Evolutionary conservation across 768 basidiomycete species (phyloP), one percentile per base, ranked within the genome.

Genomic region (Leucocoprinus leucothites): DNA sequence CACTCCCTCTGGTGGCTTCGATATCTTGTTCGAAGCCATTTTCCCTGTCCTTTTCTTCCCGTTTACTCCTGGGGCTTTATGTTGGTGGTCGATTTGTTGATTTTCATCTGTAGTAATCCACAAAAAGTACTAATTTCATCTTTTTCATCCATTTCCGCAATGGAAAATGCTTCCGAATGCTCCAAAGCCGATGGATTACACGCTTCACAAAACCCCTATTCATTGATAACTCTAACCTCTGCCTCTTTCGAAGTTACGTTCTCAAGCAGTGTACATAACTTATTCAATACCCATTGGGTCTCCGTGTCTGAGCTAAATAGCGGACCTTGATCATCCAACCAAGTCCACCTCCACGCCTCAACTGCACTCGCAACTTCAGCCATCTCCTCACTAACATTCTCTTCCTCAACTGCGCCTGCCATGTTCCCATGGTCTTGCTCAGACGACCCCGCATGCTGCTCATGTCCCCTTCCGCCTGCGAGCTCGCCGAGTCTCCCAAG

Each of bases 271-370:
- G 62, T 49, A 47, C 70, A 72, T 13, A 76, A 52, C 58, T 67
- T 70, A 24, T 64, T 61, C 19, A 77, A 54, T 3, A 77, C 48
- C 75, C 75, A 75, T 53, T 72, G 64, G 18, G 69, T 68, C 57
- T 75, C 75, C 9, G 66, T 67, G 3, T 64, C 59, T 6, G 57
- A 48, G 42, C 71, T 74, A 50, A 75, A 70, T 26, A 77, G 60
- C 19, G 75, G 74, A 7, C 75, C 73, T 0, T 73, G 65, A 51
- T 75, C 74, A 0, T 66, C 66, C 26, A 75, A 58, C 75, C 74
- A 76, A 2, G 69, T 69, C 70, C 69, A 73, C 4, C 47, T 58
- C 68, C 61, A 64, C 11, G 61, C 9, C n/a, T 52, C 26, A 31
- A 28, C 56, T 13, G 19, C 41, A 24, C 24, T 58, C 25, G 9